Evolutionary conservation across 2,329 filamentous ascomycete genomes (phyloP), one percentile per base, ranked within the genome.

Genomic region (Biscogniauxia sp.): DNA sequence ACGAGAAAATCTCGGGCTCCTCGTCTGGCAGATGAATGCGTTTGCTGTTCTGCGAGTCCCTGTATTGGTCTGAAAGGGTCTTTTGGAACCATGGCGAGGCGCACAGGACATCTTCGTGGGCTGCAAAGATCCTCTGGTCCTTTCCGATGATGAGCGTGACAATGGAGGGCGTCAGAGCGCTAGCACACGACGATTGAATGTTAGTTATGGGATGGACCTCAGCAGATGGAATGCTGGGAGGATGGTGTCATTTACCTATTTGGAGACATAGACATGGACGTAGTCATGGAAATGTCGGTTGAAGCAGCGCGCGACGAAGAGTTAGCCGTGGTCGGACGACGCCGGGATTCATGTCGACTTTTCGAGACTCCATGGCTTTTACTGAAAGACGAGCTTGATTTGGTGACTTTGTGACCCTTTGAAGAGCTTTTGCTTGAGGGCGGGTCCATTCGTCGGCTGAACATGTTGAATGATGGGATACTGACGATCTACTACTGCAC

Each of bases 1-100:
- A 93, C 7, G 92, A 96, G 76, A 97, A 93, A 70, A 96, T 89
- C 74, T 96, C 92, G 20, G 93, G 92, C 68, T 93, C 89, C 76
- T 97, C 93, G 62, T 94, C 87, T 1, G 92, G 89, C 1, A 97
- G 85, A 56, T 89, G 84, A 73, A 97, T 89, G 58, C 89, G 88
- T 77, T 92, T 93, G 72, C 80, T 82, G 54, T 75, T 73, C 59
- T 80, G 74, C n/a, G 74, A 71, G 17, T 79, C 84, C 77, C 86
- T 83, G 79, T 85, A 89, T 70, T 89, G 85, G 64, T 81, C 82
- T 59, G 83, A 82, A 65, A 88, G 84, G 51, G 83, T 81, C 55
- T 84, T 78, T 62, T 86, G 81, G 77, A 97, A 96, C 83, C 89
- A 96, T 7, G 92, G 87, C 11, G 92, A 95, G 58, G 84, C 80